Conservation (phyloP, 2,329 filamentous ascomycete species). For the Tympanopsis confertula region DNA sequence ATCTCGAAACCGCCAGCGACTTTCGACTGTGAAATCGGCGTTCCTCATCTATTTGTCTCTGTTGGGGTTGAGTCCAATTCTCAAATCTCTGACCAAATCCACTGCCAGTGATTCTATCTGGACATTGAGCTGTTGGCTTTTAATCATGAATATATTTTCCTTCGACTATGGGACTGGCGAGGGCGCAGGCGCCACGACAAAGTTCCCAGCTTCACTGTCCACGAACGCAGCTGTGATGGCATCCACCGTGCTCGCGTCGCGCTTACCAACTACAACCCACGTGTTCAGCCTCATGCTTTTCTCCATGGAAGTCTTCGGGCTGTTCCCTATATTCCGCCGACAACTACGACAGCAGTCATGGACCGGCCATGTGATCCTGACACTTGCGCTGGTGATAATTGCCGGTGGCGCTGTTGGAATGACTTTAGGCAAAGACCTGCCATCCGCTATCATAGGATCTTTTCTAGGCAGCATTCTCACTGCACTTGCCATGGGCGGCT, state of each 20-base stretch:
- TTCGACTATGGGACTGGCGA: constrained; percentile 59
- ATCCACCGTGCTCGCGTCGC: constrained; percentile 58
- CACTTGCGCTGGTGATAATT: constrained; percentile 44
- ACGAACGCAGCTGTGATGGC: constrained; percentile 68
- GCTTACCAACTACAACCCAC: constrained; percentile 55
- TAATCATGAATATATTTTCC: constrained; percentile 64
- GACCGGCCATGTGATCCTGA: constrained; percentile 50
- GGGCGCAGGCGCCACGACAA: constrained; percentile 11
- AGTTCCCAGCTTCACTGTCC: constrained; percentile 45
- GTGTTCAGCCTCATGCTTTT: constrained; percentile 66
- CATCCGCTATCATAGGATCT: constrained; percentile 44
- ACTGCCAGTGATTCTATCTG: constrained; percentile 64
- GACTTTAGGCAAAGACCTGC: constrained; percentile 34
- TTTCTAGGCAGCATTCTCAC: constrained; percentile 50
- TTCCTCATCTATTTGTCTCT: constrained; percentile 62
- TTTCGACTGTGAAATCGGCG: constrained; percentile 59
- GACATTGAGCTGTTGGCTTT: constrained; percentile 59
- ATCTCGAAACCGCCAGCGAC: constrained; percentile 40
- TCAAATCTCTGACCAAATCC: constrained; percentile 60
- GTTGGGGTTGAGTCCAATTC: constrained; percentile 59
- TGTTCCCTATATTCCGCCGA: constrained; percentile 63
- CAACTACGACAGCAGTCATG: constrained; percentile 56
- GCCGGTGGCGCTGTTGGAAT: constrained; percentile 48
- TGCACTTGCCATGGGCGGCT: constrained; percentile 55
- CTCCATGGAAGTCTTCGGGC: constrained; percentile 64